Percentiles rank a stretch among this genome's conserved stretches.
Conservation (phyloP, 1,284 basidiomycete genomes). For the Lentinus polychrous region DNA sequence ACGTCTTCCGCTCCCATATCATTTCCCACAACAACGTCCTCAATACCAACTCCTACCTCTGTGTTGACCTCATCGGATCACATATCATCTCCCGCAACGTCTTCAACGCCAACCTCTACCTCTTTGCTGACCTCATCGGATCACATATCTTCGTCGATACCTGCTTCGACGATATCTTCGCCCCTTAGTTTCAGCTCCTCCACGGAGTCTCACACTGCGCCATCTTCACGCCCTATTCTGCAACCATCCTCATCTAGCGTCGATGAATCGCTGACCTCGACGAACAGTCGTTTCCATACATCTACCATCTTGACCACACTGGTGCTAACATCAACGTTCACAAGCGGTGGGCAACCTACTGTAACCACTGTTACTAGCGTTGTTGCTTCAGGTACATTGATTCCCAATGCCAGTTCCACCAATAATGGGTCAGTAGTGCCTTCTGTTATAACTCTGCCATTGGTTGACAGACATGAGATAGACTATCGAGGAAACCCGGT, state of each 20-base stretch:
- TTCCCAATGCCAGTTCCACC: slow-evolving; percentile 11
- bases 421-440: slow-evolving; percentile 13
- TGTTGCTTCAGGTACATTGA: slow-evolving; percentile 19
- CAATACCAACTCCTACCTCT: not conserved
- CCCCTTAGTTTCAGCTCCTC: not conserved
- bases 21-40: not conserved
- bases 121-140: not conserved
- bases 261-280: not conserved
- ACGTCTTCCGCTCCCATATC: not conserved
- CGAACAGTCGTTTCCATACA: not conserved
- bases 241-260: slow-evolving; percentile 3
- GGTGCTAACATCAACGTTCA: slow-evolving; percentile 15
- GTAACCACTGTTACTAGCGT: slow-evolving; percentile 15
- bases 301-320: slow-evolving; percentile 15
- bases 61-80: not conserved
- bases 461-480: slow-evolving; percentile 6
- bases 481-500: slow-evolving; percentile 20
- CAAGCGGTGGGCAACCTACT: slow-evolving; percentile 8
- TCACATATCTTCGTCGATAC: not conserved
- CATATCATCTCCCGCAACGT: not conserved
- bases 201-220: slow-evolving; percentile 3
- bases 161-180: slow-evolving; percentile 5
- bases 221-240: slow-evolving; percentile 5
- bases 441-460: not conserved
- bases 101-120: not conserved